Evolutionary conservation across 805 yeast genomes (phyloP).

Genomic region (Wickerhamiella allomyrinae): DNA sequence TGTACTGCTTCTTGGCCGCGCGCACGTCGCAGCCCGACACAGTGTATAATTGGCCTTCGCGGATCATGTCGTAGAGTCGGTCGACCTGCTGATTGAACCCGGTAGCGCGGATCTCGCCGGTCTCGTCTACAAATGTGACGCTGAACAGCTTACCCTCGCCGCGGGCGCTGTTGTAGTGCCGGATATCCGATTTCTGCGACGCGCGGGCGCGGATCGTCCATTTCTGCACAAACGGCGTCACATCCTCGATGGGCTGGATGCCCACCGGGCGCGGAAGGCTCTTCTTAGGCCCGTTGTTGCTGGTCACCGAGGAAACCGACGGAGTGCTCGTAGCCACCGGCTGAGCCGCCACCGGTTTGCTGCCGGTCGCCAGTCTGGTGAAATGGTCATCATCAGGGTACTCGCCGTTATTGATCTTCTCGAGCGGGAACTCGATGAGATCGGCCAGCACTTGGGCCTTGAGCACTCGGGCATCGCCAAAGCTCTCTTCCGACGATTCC

Average conservation of each 20-base stretch:
- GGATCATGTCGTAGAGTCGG: slow-evolving; percentile 54
- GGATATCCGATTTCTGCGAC: slow-evolving; percentile 71
- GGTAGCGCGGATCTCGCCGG: slow-evolving; percentile 92
- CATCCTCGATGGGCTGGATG: slow-evolving; percentile 18
- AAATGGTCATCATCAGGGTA: background rate
- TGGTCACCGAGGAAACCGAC: background rate
- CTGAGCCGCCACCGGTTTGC: background rate
- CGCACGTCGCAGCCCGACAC: slow-evolving; percentile 63
- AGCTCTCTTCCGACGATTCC: background rate
- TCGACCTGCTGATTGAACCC: slow-evolving; percentile 84
- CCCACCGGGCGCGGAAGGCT: background rate
- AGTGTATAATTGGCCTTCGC: slow-evolving; percentile 82
- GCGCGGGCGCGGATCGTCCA: slow-evolving; percentile 95
- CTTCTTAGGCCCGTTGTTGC: background rate
- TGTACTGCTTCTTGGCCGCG: slow-evolving; percentile 74
- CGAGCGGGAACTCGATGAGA: background rate
- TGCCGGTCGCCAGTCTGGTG: background rate
- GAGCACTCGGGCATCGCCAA: background rate
- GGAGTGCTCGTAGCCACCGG: background rate
- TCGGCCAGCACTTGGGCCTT: background rate
- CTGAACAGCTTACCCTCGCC: slow-evolving; percentile 87
- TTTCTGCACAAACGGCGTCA: slow-evolving; percentile 78
- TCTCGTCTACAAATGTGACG: slow-evolving; percentile 78
- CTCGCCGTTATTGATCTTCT: background rate
- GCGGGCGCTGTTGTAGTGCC: slow-evolving; percentile 72